Evolutionary conservation across 1,284 basidiomycete genomes (phyloP), one percentile per base, ranked within the genome.

Genomic region (Heliocybe sulcata): DNA sequence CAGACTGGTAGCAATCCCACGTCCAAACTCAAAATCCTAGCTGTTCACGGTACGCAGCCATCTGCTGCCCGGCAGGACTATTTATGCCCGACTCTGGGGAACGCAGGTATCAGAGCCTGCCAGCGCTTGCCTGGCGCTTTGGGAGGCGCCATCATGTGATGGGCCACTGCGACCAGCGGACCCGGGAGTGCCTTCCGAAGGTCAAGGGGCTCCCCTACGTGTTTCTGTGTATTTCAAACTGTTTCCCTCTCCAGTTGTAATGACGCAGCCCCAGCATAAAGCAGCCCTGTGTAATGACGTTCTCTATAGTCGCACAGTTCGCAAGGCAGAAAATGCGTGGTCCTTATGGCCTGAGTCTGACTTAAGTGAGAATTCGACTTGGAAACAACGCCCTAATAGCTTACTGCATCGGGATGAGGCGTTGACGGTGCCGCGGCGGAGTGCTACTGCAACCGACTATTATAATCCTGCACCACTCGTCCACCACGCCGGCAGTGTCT

Each of bases 391-490:
- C 16, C 38, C 19, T 42, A 42, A 20, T 16, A 16, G 19, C 12
- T 42, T 42, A 42, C 38, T 42, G 38, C 38, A 42, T 42, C 16
- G 29, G 29, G 29, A 31, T 31, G 29, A 42, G 38, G 38, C 38
- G 38, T 42, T 42, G 38, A 42, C 38, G 38, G 8, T 42, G 38
- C 38, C 38, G 38, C 38, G 38, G 8, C 38, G 38, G 38, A 9
- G 38, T 42, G 38, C 38, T 6, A 31, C 12, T 31, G 29, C 16
- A 42, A 42, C 38, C 38, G 38, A 42, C 38, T 42, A 42, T 42
- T 42, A 42, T 42, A 42, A 42, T 42, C 38, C 38, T 42, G 38
- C 38, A 42, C 38, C 38, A 42, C 38, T 42, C 38, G 38, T 42
- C 38, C 38, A 42, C 38, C 38, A 42, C 38, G 38, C 38, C 38